Percentiles rank a stretch among this genome's conserved stretches.
These are phyloP conservation scores for Hymenoscyphus linearis DNA, from an alignment of 2,329 filamentous ascomycete species.

Conservation along the genomic window DNA sequence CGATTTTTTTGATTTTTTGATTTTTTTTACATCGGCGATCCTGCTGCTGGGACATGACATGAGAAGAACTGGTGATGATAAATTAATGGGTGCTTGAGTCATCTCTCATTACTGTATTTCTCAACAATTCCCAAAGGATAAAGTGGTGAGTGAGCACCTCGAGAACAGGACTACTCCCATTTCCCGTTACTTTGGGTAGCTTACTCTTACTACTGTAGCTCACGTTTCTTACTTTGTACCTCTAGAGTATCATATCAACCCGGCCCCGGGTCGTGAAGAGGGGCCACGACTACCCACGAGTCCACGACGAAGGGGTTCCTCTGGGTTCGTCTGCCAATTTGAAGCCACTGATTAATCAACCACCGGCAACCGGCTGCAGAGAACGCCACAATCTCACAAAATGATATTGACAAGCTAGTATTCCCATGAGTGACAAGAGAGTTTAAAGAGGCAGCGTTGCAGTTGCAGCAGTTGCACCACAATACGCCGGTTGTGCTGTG, in stretches of 20 bases:
- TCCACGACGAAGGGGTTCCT: too few relatives aligned
- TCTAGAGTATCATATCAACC: conserved; percentile 8
- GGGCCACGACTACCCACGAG: neutral
- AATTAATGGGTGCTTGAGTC: neutral
- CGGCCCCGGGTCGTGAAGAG: conserved; percentile 3
- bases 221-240: too few relatives aligned
- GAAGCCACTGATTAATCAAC: neutral
- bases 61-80: neutral
- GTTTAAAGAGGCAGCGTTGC: neutral
- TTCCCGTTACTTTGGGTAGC: neutral
- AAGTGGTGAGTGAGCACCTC: neutral
- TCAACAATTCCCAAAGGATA: neutral
- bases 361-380: conserved; percentile 6
- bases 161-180: neutral
- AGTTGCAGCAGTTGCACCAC: neutral
- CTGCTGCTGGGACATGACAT: neutral
- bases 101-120: neutral
- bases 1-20: neutral
- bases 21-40: neutral
- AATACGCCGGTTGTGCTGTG: neutral
- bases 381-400: neutral
- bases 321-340: neutral
- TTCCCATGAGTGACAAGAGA: neutral
- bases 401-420: too few relatives aligned
- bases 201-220: conserved; percentile 10